Evolutionary conservation across 2,329 filamentous ascomycete species (phyloP), one percentile per base, ranked within the genome.

Genomic region (Sporothrix brunneoviolacea): DNA sequence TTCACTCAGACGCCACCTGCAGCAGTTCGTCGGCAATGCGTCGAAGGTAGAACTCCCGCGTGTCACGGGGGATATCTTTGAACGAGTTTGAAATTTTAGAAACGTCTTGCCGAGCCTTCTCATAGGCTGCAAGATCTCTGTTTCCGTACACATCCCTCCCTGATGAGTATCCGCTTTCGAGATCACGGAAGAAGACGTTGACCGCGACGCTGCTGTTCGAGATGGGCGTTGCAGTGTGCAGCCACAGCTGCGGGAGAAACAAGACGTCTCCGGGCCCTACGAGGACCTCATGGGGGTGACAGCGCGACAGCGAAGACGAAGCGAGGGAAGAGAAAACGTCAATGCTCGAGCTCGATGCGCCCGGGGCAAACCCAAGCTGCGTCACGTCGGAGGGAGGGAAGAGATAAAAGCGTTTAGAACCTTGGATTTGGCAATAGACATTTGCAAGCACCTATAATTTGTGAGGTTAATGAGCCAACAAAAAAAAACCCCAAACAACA

Each of bases 141-240:
- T 95, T 95, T 1, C 88, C 90, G 62, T 95, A 95, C 0, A 95
- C 84, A 63, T 95, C 90, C 57, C 83, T 78, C 1, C 90, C 89
- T 1, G 76, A 65, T 1, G 88, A 82, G 63, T 93, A 93, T 1
- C 78, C 81, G 3, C 64, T 70, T 3, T 81, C 70, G 9, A 93
- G 70, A 54, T 83, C 84, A 38, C 82, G 80, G 69, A 94, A 95
- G 70, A 95, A 95, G 24, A 91, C 78, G 63, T 95, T 95, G n/a
- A 95, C 83, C 1, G 88, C 88, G 8, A 95, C 73, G 58, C 87
- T 90, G 53, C 80, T 64, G 39, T 70, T 64, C 8, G 76, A 68
- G 1, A 66, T 72, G 1, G 84, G 82, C 0, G 76, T 74, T 2
- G 83, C 84, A 1, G 88, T 84, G 65, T 95, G 91, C 12, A 88